A percentile compares a stretch with the other conserved stretches of the same genome.
phyloP scores from a whole-genome alignment of 1,139 yeast genomes.

The Candida sanyaensis region DNA sequence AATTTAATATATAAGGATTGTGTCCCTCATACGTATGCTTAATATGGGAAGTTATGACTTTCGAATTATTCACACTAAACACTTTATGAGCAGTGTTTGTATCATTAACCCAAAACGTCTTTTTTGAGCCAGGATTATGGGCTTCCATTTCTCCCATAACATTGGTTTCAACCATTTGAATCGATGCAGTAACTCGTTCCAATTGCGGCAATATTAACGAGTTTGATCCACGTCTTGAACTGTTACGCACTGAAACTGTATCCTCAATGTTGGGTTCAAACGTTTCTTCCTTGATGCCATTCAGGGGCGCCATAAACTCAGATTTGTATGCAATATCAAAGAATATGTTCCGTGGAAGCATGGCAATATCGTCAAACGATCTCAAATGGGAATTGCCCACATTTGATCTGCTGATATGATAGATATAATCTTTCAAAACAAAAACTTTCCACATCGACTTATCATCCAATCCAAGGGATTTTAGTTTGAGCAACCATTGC shows the following conservation, averaged over 20 bases:
- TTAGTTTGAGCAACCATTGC: constrained; percentile 70
- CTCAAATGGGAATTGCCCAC: neutral
- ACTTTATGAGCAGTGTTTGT: constrained; percentile 27
- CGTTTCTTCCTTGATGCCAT: constrained; percentile 9
- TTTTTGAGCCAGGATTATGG: constrained; percentile 19
- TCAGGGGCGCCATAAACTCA: constrained; percentile 30
- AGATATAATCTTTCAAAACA: constrained; percentile 65
- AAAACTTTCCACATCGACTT: constrained; percentile 84
- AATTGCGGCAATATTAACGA: constrained; percentile 37
- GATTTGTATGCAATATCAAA: constrained; percentile 59
- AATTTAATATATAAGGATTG: constrained; percentile 62
- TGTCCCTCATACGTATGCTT: constrained; percentile 66
- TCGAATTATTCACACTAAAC: constrained; percentile 34
- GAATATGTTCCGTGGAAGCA: constrained; percentile 62
- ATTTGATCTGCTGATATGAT: constrained; percentile 49
- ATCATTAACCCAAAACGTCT: constrained; percentile 9
- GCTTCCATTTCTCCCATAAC: constrained; percentile 61
- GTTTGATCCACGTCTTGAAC: constrained; percentile 16
- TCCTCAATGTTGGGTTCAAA: constrained; percentile 12
- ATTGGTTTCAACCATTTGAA: constrained; percentile 58
- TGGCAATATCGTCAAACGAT: neutral
- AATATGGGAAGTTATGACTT: constrained; percentile 39
- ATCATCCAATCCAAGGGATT: constrained; percentile 68
- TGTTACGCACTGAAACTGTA: constrained; percentile 20
- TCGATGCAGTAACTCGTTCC: constrained; percentile 46